These are phyloP conservation scores for Colletotrichum tamarilloi DNA, from an alignment of 2,329 filamentous ascomycete genomes.

Conservation along the genomic window DNA sequence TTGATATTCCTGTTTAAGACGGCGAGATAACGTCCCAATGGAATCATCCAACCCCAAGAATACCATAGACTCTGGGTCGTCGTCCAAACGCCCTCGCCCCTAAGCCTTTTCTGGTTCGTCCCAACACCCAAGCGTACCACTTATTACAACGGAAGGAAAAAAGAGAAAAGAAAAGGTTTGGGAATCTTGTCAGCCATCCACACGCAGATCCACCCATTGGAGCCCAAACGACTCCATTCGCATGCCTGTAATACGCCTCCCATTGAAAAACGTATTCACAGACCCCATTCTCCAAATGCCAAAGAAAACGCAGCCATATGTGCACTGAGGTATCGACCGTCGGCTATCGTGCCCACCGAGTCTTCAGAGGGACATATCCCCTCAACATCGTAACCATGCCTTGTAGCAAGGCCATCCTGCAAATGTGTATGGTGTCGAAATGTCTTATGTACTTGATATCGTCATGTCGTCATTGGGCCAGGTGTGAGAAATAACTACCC, in stretches of 20 bases:
- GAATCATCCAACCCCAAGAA: constrained; percentile 10
- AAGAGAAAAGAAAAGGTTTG: constrained; percentile 1
- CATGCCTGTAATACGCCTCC: constrained; percentile 29
- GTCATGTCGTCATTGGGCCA: constrained; percentile 30
- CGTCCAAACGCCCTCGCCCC: background rate
- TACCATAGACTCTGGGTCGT: background rate
- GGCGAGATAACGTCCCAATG: background rate
- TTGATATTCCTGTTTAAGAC: constrained; percentile 1
- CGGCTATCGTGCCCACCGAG: constrained; percentile 13
- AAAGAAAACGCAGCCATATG: constrained; percentile 31
- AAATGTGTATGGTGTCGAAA: constrained; percentile 34
- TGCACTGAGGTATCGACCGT: constrained; percentile 24
- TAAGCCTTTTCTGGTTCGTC: background rate
- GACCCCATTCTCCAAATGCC: constrained; percentile 20
- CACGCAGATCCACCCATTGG: constrained; percentile 16
- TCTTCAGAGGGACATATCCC: background rate
- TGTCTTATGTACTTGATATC: constrained; percentile 37
- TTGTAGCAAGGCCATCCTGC: constrained; percentile 8
- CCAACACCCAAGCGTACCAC: background rate
- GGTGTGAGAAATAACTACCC: constrained; percentile 15
- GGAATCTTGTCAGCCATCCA: constrained; percentile 19
- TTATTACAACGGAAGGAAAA: constrained; percentile 14
- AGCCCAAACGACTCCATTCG: constrained; percentile 25
- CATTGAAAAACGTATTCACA: constrained; percentile 1
- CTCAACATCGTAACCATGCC: background rate